Percentiles rank a stretch among this genome's conserved stretches.
Evolutionary conservation across 2,329 filamentous ascomycete species (phyloP).

Genomic region (Plenodomus biglobosus): DNA sequence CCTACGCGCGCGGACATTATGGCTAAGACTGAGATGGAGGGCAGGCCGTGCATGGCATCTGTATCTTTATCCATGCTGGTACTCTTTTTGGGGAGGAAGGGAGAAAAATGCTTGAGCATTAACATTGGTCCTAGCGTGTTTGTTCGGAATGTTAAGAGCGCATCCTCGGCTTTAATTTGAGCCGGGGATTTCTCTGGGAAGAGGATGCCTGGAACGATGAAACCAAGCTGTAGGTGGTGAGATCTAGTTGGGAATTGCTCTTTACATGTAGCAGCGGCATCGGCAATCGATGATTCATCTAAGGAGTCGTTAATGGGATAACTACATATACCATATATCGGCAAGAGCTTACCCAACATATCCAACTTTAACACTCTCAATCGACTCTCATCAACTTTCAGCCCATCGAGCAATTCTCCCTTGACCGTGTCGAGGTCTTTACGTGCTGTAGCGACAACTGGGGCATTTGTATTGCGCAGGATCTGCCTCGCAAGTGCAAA

Average conservation of each 20-base stretch:
- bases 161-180: conserved; percentile 63
- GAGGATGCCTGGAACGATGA: conserved; percentile 71
- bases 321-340: neutral
- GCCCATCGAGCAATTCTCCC: conserved; percentile 53
- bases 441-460: conserved; percentile 63
- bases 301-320: neutral
- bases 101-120: conserved; percentile 73
- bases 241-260: conserved; percentile 53
- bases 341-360: conserved; percentile 53
- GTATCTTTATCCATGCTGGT: conserved; percentile 5
- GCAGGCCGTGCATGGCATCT: conserved; percentile 32
- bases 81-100: conserved; percentile 65
- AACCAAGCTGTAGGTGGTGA: conserved; percentile 66
- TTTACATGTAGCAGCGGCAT: conserved; percentile 58
- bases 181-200: conserved; percentile 70
- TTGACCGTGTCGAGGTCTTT: conserved; percentile 54
- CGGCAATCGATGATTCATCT: conserved; percentile 65
- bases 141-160: conserved; percentile 69
- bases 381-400: conserved; percentile 51
- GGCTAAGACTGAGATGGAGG: conserved; percentile 65
- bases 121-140: conserved; percentile 76
- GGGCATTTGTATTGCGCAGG: conserved; percentile 58
- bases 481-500: conserved; percentile 62
- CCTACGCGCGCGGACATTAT: conserved; percentile 79
- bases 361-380: conserved; percentile 58